Percentiles rank a stretch among this genome's conserved stretches.
phyloP scores from a whole-genome alignment of 2,329 filamentous ascomycete genomes.

The Talaromyces sp. region DNA sequence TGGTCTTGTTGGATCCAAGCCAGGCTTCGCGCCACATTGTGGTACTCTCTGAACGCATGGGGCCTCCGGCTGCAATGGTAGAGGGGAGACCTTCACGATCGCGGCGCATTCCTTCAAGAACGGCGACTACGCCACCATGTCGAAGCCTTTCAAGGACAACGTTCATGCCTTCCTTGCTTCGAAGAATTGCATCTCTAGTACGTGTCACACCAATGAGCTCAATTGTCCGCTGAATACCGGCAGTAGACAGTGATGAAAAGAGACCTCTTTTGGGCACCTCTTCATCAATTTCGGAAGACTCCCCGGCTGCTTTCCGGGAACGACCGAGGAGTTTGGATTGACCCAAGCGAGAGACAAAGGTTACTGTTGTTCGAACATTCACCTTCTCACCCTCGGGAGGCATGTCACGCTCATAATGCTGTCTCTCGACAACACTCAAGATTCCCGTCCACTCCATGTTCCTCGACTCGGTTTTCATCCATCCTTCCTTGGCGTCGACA shows the following conservation, averaged over 20 bases:
- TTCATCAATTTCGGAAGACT: slow-evolving; percentile 44
- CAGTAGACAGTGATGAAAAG: slow-evolving; percentile 55
- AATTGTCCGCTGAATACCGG: slow-evolving; percentile 58
- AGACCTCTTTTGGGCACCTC: slow-evolving; percentile 51
- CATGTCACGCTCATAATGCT: slow-evolving; percentile 47
- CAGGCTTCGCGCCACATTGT: slow-evolving; percentile 26
- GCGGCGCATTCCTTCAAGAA: slow-evolving; percentile 65
- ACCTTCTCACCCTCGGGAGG: slow-evolving; percentile 39
- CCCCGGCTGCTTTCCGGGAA: slow-evolving; percentile 30
- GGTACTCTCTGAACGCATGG: slow-evolving; percentile 38
- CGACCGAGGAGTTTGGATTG: slow-evolving; percentile 48
- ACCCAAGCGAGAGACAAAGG: slow-evolving; percentile 56
- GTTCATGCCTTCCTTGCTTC: slow-evolving; percentile 62
- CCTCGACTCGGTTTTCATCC: slow-evolving; percentile 61
- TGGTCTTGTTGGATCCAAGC: slow-evolving; percentile 27
- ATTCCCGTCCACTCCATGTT: slow-evolving; percentile 65
- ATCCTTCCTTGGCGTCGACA: slow-evolving; percentile 58
- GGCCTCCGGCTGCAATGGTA: slow-evolving; percentile 22
- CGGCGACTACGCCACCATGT: slow-evolving; percentile 60
- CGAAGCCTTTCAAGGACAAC: slow-evolving; percentile 60
- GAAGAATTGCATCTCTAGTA: slow-evolving; percentile 56
- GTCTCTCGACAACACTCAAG: slow-evolving; percentile 58
- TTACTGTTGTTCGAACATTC: slow-evolving; percentile 57
- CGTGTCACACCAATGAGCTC: slow-evolving; percentile 58
- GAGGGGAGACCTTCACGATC: slow-evolving; percentile 46